Evolutionary conservation across 805 yeast species (phyloP).

Genomic region (Wickerhamomyces rabaulensis): DNA sequence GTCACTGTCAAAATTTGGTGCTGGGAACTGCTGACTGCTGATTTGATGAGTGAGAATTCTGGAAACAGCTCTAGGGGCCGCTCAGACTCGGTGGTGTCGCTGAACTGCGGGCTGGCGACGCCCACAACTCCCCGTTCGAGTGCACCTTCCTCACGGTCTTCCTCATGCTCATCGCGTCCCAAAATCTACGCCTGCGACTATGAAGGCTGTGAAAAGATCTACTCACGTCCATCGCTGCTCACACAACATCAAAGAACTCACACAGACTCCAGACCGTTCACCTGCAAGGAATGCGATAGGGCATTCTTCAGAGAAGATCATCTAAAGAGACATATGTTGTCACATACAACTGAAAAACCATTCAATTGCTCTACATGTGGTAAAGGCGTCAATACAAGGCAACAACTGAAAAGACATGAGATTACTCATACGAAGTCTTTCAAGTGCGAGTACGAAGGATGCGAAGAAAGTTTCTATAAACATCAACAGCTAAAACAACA

Average conservation of each 20-base stretch:
- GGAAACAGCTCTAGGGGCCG: not conserved
- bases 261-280: conserved; percentile 70
- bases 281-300: conserved; percentile 59
- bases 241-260: conserved; percentile 81
- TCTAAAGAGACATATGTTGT: conserved; percentile 62
- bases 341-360: conserved; percentile 66
- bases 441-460: conserved; percentile 53
- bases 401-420: conserved; percentile 81
- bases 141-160: conserved; percentile 9
- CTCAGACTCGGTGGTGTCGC: not conserved
- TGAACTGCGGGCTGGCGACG: not conserved
- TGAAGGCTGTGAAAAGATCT: conserved; percentile 68
- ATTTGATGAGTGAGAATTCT: not conserved
- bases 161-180: conserved; percentile 37
- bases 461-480: conserved; percentile 64
- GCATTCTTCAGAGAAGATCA: conserved; percentile 77
- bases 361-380: conserved; percentile 69
- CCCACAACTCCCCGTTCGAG: not conserved
- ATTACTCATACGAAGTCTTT: conserved; percentile 71
- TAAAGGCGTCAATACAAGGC: conserved; percentile 75
- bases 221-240: conserved; percentile 73
- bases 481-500: conserved; percentile 77
- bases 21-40: not conserved
- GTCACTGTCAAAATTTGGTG: not conserved
- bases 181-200: conserved; percentile 61